Percentiles rank a stretch among this genome's conserved stretches.
Evolutionary conservation across 2,329 filamentous ascomycete genomes (phyloP).

Genomic region (Hymenoscyphus fructigenus): DNA sequence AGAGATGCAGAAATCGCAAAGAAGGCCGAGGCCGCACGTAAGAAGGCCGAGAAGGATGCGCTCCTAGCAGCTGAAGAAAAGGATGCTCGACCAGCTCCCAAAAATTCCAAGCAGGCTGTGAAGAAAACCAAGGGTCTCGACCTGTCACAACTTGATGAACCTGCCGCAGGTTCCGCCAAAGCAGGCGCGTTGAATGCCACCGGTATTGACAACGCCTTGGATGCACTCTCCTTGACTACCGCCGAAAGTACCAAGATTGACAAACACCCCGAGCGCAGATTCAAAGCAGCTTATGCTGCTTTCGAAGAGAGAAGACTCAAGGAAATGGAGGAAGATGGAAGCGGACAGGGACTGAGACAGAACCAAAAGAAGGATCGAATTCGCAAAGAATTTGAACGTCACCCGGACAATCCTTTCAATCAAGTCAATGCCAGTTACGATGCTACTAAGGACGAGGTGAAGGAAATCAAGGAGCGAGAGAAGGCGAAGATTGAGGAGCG

Average conservation of each 20-base stretch:
- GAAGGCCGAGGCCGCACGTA: slow-evolving; percentile 76
- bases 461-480: slow-evolving; percentile 63
- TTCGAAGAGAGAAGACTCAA: slow-evolving; percentile 79
- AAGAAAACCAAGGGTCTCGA: slow-evolving; percentile 73
- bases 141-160: slow-evolving; percentile 70
- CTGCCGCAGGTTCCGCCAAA: slow-evolving; percentile 39
- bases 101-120: slow-evolving; percentile 65
- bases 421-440: slow-evolving; percentile 77
- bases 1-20: slow-evolving; percentile 85
- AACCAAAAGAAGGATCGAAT: slow-evolving; percentile 85
- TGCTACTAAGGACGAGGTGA: slow-evolving; percentile 73
- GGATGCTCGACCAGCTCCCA: slow-evolving; percentile 64
- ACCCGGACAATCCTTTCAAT: slow-evolving; percentile 93
- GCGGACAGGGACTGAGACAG: slow-evolving; percentile 67
- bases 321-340: slow-evolving; percentile 83
- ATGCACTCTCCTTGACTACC: slow-evolving; percentile 70
- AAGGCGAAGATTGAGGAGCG: slow-evolving; percentile 72
- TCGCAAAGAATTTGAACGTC: slow-evolving; percentile 90
- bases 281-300: slow-evolving; percentile 79
- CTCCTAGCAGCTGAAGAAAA: slow-evolving; percentile 83
- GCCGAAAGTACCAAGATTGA: slow-evolving; percentile 71
- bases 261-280: slow-evolving; percentile 82
- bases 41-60: slow-evolving; percentile 91
- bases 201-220: slow-evolving; percentile 91
- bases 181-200: slow-evolving; percentile 69